phyloP scores from a whole-genome alignment of 345 rosid species.

The Eucalyptus viminalis region DNA sequence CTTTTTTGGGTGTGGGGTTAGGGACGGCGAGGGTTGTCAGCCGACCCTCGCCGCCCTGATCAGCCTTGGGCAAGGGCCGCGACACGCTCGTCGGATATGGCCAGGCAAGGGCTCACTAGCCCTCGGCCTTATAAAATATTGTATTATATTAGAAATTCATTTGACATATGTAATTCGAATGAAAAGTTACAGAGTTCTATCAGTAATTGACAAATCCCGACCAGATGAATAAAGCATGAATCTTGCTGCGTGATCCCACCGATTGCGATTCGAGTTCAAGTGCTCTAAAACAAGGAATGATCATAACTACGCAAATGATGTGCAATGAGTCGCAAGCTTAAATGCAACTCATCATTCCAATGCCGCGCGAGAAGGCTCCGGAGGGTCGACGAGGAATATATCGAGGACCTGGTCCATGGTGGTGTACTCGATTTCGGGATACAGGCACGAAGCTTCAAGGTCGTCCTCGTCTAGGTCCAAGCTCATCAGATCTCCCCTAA shows the following conservation, averaged over 20 bases:
- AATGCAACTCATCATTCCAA: neutral
- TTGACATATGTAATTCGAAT: too few relatives aligned
- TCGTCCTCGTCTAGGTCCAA: slow-evolving; percentile 7
- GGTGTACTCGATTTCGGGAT: slow-evolving; percentile 3
- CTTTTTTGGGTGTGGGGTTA: too few relatives aligned
- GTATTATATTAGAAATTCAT: too few relatives aligned
- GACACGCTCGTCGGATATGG: too few relatives aligned
- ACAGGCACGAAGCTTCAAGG: slow-evolving; percentile 5
- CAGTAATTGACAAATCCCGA: neutral
- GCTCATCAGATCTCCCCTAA: neutral
- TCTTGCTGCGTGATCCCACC: neutral
- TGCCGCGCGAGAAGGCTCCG: neutral
- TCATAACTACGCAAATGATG: too few relatives aligned
- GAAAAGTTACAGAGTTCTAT: neutral
- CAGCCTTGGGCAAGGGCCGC: too few relatives aligned
- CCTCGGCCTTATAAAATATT: too few relatives aligned
- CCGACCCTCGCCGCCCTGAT: accelerated
- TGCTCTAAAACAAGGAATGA: neutral
- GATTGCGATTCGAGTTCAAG: neutral
- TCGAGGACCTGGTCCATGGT: slow-evolving; percentile 10
- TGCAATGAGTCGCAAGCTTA: neutral
- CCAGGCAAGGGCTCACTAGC: too few relatives aligned
- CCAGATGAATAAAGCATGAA: neutral
- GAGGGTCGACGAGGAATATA: slow-evolving; percentile 2
- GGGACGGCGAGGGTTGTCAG: too few relatives aligned